phyloP scores from a whole-genome alignment of 176 grass and related monocot genomes.

The Paspalum notatum region DNA sequence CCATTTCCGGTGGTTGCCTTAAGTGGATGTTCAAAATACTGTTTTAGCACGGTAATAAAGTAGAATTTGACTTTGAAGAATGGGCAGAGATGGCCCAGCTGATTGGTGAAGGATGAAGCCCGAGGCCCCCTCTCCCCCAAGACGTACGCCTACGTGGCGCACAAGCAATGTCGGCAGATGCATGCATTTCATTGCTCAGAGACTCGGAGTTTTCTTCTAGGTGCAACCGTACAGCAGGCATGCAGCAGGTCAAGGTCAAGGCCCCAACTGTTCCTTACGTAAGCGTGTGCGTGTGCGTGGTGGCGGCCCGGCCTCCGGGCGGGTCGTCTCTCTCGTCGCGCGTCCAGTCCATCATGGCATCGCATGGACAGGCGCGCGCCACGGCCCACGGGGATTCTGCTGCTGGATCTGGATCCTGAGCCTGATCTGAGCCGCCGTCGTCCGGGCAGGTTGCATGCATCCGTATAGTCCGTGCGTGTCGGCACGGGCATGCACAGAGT shows the following conservation, averaged over 20 bases:
- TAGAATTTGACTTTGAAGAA: no score
- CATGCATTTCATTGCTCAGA: neutral
- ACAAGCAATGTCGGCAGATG: neutral
- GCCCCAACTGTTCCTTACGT: neutral
- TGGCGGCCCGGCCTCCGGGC: neutral
- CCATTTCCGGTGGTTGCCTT: no score
- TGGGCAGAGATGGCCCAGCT: no score
- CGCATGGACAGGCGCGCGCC: neutral
- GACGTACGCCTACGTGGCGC: neutral
- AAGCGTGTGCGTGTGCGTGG: neutral
- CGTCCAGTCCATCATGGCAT: neutral
- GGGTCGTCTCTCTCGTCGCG: neutral
- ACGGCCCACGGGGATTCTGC: neutral
- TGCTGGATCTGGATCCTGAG: neutral
- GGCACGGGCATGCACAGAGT: neutral
- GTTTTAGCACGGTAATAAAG: no score
- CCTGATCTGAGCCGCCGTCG: no score
- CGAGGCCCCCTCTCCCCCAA: no score
- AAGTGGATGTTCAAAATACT: no score
- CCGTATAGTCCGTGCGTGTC: neutral
- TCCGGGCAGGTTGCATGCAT: neutral
- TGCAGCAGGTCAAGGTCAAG: neutral
- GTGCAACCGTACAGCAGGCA: neutral
- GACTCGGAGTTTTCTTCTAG: neutral
- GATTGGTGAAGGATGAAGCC: no score